A percentile compares a stretch with the other conserved stretches of the same genome.
Evolutionary conservation across 2,329 filamentous ascomycete genomes (phyloP).

Genomic region (Diaporthe sp.): DNA sequence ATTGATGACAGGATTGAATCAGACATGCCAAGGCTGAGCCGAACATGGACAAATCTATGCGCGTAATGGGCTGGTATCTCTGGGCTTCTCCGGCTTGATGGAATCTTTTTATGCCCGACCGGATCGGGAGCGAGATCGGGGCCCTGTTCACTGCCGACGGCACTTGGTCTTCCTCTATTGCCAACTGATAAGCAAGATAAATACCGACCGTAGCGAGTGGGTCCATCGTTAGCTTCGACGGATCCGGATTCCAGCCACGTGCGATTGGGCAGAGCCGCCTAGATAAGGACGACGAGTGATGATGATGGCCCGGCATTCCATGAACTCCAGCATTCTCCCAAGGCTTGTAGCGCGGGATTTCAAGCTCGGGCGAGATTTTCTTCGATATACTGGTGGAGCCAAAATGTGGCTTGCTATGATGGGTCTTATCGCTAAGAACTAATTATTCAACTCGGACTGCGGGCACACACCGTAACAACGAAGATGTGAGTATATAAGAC

Average conservation of each 20-base stretch:
- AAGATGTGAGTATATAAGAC: constrained; percentile 1
- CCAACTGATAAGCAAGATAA: constrained; percentile 16
- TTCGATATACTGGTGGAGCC: background rate
- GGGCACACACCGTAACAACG: background rate
- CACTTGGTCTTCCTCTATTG: background rate
- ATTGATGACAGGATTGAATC: background rate
- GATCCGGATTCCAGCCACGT: background rate
- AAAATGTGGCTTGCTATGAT: background rate
- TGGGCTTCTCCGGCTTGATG: background rate
- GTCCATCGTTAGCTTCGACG: constrained; percentile 1
- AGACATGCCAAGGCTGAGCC: background rate
- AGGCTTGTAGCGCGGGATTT: background rate
- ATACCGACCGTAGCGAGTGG: constrained; percentile 16
- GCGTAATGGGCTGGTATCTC: constrained; percentile 8
- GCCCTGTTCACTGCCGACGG: constrained; percentile 4
- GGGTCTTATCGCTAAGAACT: constrained; percentile 1
- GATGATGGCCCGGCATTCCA: background rate
- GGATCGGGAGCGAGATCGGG: constrained; percentile 19
- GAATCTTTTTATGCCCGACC: background rate
- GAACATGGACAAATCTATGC: background rate
- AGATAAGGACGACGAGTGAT: constrained; percentile 3
- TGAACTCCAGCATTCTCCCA: background rate
- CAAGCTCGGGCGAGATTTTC: background rate
- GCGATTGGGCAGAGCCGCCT: constrained; percentile 19
- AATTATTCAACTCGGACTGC: background rate